Evolutionary conservation across 208 protist genomes (phyloP).

Genomic region (Crithidia acanthocephali): DNA sequence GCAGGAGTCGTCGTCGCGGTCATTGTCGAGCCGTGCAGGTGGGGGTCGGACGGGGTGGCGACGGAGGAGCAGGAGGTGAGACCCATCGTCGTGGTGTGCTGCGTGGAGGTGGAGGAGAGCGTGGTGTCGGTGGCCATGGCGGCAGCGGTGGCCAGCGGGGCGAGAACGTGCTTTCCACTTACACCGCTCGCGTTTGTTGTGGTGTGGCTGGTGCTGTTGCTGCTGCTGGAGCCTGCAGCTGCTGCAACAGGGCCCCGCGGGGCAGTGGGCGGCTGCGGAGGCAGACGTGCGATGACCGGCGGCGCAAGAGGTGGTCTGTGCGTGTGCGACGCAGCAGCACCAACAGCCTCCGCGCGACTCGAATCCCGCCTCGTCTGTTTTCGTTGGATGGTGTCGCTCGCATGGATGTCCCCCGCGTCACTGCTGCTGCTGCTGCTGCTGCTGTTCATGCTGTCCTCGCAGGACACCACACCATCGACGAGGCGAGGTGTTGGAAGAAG

Average conservation of each 20-base stretch:
- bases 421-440: not conserved
- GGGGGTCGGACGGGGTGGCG: not conserved
- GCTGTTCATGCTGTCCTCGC: not conserved
- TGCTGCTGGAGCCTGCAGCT: too few relatives aligned
- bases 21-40: not conserved
- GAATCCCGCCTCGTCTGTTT: too few relatives aligned
- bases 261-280: not conserved
- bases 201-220: too few relatives aligned
- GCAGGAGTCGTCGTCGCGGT: not conserved
- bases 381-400: too few relatives aligned
- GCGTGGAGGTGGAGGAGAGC: not conserved
- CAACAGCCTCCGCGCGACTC: too few relatives aligned
- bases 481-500: not conserved
- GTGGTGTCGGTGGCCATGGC: not conserved
- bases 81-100: not conserved
- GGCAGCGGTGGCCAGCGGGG: not conserved
- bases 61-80: conserved; percentile 1
- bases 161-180: not conserved
- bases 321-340: not conserved
- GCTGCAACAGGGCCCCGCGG: too few relatives aligned
- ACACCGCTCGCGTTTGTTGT: too few relatives aligned
- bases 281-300: not conserved
- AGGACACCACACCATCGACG: not conserved
- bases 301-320: not conserved
- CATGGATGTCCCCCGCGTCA: too few relatives aligned